phyloP scores from a whole-genome alignment of 305 asterid genomes.

The Solanum hybrid region DNA sequence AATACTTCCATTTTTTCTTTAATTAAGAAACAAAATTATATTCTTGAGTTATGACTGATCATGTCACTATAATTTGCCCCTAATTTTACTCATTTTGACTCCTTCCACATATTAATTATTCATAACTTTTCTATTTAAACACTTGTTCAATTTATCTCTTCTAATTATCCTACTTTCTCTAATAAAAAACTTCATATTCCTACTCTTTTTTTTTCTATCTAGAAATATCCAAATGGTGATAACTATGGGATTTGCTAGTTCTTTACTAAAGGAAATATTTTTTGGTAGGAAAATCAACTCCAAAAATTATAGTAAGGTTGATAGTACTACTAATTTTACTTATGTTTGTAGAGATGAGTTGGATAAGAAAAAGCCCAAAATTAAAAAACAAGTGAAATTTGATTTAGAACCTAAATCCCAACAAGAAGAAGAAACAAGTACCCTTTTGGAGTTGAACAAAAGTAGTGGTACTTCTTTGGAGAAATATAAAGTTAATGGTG shows the following conservation, averaged over 20 bases:
- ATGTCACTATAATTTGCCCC: not conserved
- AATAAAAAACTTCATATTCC: not conserved
- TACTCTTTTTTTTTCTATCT: no score
- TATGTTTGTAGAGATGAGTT: slow-evolving; percentile 3
- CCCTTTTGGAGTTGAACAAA: not conserved
- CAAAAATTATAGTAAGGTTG: not conserved
- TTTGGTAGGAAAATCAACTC: not conserved
- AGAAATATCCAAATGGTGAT: not conserved
- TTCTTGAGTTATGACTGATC: not conserved
- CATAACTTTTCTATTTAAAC: not conserved
- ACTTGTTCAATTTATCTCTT: not conserved
- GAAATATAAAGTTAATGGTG: not conserved
- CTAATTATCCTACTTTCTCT: not conserved
- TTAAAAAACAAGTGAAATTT: slow-evolving; percentile 3
- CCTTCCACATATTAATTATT: not conserved
- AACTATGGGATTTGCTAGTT: not conserved
- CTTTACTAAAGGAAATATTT: not conserved
- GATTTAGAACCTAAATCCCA: not conserved
- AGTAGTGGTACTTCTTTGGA: not conserved
- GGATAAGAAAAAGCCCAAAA: not conserved
- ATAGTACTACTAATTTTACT: not conserved
- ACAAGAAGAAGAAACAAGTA: not conserved
- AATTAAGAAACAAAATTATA: not conserved
- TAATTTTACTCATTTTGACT: not conserved
- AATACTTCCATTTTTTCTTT: not conserved